Conservation (phyloP, 345 rosid species). For the Citrus maxima region DNA sequence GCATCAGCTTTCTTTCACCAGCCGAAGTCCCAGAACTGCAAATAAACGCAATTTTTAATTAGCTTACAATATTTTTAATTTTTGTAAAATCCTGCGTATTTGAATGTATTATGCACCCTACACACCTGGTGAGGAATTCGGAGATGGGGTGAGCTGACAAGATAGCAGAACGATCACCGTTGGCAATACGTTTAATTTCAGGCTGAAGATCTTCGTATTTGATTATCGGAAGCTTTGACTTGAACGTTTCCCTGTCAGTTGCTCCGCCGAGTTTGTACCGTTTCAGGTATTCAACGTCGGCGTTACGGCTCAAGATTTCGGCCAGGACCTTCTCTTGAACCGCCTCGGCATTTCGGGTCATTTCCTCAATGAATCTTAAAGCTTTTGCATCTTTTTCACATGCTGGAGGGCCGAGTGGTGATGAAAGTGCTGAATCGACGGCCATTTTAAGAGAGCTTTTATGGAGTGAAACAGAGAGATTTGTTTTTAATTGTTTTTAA, state of each 20-base stretch:
- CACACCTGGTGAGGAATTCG: slow-evolving; percentile 90
- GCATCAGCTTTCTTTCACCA: slow-evolving; percentile 97
- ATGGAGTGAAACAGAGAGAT: not conserved
- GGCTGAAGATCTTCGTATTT: slow-evolving; percentile 87
- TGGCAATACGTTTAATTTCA: slow-evolving; percentile 89
- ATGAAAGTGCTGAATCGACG: slow-evolving; percentile 54
- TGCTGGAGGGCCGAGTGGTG: slow-evolving; percentile 72
- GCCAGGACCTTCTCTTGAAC: slow-evolving; percentile 61
- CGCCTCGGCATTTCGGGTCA: slow-evolving; percentile 58
- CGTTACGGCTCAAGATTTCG: slow-evolving; percentile 65
- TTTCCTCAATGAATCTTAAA: slow-evolving; percentile 71
- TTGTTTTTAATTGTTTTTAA: not conserved
- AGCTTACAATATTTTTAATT: not conserved
- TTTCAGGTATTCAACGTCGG: slow-evolving; percentile 65
- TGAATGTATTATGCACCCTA: not conserved
- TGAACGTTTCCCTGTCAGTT: slow-evolving; percentile 63
- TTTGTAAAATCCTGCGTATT: not conserved
- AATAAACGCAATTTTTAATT: not conserved
- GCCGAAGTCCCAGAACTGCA: slow-evolving; percentile 97
- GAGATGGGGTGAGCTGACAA: slow-evolving; percentile 84
- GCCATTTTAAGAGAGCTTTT: slow-evolving; percentile 43
- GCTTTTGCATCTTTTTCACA: slow-evolving; percentile 78
- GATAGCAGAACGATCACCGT: slow-evolving; percentile 85
- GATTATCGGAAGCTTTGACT: slow-evolving; percentile 66
- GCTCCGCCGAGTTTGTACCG: slow-evolving; percentile 56